A percentile compares a stretch with the other conserved stretches of the same genome.
Evolutionary conservation across 2,329 filamentous ascomycete genomes (phyloP).

Genomic region (Xylariaceae sp.): DNA sequence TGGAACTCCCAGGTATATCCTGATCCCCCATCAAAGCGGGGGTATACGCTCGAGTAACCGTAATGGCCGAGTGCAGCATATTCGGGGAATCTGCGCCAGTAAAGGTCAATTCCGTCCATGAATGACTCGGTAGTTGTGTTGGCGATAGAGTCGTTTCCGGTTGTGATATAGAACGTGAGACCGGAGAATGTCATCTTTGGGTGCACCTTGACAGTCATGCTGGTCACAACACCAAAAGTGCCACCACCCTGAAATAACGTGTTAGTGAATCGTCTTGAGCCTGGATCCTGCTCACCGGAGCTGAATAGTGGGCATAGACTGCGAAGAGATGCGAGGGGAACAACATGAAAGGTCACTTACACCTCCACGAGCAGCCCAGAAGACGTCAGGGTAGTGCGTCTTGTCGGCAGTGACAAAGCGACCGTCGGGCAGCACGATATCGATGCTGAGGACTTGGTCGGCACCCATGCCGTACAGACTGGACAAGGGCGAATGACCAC

Average conservation of each 20-base stretch:
- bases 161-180: slow-evolving; percentile 29
- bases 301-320: too few species aligned
- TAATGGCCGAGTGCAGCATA: slow-evolving; percentile 28
- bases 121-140: slow-evolving; percentile 20
- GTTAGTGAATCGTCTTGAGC: too few species aligned
- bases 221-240: slow-evolving; percentile 40
- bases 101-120: slow-evolving; percentile 29
- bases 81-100: slow-evolving; percentile 29
- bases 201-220: slow-evolving; percentile 33
- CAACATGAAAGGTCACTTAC: slow-evolving; percentile 9
- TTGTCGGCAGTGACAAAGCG: slow-evolving; percentile 37
- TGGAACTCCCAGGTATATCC: slow-evolving; percentile 12
- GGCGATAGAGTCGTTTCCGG: slow-evolving; percentile 20
- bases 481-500: slow-evolving; percentile 49
- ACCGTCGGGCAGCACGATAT: slow-evolving; percentile 44
- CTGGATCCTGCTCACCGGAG: too few species aligned
- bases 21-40: slow-evolving; percentile 16
- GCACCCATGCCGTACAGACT: slow-evolving; percentile 44
- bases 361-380: slow-evolving; percentile 45
- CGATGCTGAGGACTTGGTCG: slow-evolving; percentile 43
- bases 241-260: slow-evolving; percentile 23
- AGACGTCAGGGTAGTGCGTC: slow-evolving; percentile 40
- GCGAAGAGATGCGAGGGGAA: too few species aligned
- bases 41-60: slow-evolving; percentile 15
- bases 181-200: slow-evolving; percentile 33